These are phyloP conservation scores for Colletotrichum cordylinicola DNA, from an alignment of 2,329 filamentous ascomycete species.

Conservation along the genomic window DNA sequence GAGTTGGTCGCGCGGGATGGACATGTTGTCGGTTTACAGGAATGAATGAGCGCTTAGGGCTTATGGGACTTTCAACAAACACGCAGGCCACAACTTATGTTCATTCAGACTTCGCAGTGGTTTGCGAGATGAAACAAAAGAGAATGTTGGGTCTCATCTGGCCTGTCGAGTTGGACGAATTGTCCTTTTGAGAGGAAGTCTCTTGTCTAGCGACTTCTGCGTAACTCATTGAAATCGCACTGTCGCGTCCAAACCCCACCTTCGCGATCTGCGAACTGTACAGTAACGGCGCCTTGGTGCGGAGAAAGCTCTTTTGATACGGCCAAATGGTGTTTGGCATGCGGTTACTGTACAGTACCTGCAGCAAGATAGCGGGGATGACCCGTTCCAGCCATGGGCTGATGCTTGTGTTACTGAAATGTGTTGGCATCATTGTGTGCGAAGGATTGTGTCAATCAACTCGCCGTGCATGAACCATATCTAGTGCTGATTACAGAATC, in stretches of 20 bases:
- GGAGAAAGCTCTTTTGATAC: not conserved
- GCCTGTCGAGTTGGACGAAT: not conserved
- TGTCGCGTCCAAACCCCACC: not conserved
- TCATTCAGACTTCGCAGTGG: not conserved
- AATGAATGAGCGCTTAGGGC: fast-evolving
- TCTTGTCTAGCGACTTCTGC: not conserved
- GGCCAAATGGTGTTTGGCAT: not conserved
- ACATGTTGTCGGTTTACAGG: not conserved
- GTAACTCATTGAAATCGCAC: not conserved
- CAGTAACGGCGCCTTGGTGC: not conserved
- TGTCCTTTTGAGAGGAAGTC: not conserved
- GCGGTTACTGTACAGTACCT: not conserved
- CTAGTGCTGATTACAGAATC: not conserved
- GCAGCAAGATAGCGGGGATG: not conserved
- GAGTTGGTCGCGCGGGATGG: not conserved
- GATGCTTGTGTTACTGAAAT: not conserved
- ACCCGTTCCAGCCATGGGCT: not conserved
- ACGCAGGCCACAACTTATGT: not conserved
- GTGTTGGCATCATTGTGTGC: fast-evolving
- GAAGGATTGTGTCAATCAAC: not conserved
- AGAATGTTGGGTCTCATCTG: not conserved
- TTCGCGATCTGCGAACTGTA: not conserved
- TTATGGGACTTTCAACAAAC: not conserved
- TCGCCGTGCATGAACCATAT: not conserved
- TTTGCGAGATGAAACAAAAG: not conserved